phyloP scores from a whole-genome alignment of 129 eudicot species.

The Helianthus annuus region HanXRQr2.0-SUNRISE NC_035440.2:106899251-106899750 shows the following conservation, averaged over 20 bases:
- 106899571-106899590: not conserved
- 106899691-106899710: too few species aligned
- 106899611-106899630: too few species aligned
- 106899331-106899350: conserved; percentile 68
- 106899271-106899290: conserved; percentile 41
- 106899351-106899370: conserved; percentile 86
- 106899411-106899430: conserved; percentile 50
- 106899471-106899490: conserved; percentile 50
- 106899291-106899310: conserved; percentile 57
- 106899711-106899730: not conserved
- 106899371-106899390: conserved; percentile 91
- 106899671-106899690: too few species aligned
- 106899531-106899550: conserved; percentile 84
- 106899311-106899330: conserved; percentile 89
- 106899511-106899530: conserved; percentile 84
- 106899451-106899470: not conserved
- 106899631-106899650: too few species aligned
- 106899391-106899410: conserved; percentile 77
- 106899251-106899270: conserved; percentile 3
- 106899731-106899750: not conserved
- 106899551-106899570: not conserved
- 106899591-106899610: too few species aligned
- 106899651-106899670: too few species aligned
- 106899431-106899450: not conserved
- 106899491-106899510: conserved; percentile 90